Percentiles rank a stretch among this genome's conserved stretches.
These are phyloP conservation scores for Trichoderma arundinaceum DNA, from an alignment of 2,329 filamentous ascomycete species.

Conservation along the genomic window DNA sequence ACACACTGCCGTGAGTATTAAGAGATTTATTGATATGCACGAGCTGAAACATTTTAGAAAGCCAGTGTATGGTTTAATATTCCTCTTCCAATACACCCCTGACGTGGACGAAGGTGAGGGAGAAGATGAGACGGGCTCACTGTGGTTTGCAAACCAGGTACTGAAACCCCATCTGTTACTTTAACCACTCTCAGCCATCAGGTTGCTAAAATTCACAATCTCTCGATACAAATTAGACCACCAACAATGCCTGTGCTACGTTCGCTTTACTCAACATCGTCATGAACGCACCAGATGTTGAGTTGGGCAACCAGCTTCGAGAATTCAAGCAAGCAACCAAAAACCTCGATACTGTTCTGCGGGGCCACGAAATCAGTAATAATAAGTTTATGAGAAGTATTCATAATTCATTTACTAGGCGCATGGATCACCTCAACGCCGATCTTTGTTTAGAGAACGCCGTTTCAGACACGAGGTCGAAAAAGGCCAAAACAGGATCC, in stretches of 20 bases:
- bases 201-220: background rate
- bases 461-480: constrained; percentile 47
- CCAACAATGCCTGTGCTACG: constrained; percentile 86
- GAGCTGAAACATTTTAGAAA: constrained; percentile 53
- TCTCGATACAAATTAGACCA: constrained; percentile 60
- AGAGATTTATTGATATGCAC: background rate
- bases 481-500: constrained; percentile 42
- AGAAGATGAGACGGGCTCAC: constrained; percentile 50
- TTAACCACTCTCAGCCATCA: background rate
- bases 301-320: constrained; percentile 72
- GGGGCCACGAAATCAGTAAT: constrained; percentile 75
- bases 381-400: constrained; percentile 78
- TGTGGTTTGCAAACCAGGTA: constrained; percentile 97
- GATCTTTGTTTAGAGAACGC: constrained; percentile 70
- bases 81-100: constrained; percentile 76
- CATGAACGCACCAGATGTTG: constrained; percentile 75
- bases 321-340: constrained; percentile 76
- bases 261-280: constrained; percentile 91
- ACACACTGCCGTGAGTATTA: constrained; percentile 63
- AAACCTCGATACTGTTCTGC: constrained; percentile 70
- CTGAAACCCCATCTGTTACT: constrained; percentile 31
- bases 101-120: constrained; percentile 61
- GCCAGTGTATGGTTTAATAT: constrained; percentile 84
- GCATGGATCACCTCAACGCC: constrained; percentile 75
- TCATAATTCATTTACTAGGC: constrained; percentile 86